Percentiles rank a stretch among this genome's conserved stretches.
phyloP scores from a whole-genome alignment of 306 rosid species.

The Casuarina equisetifolia region DNA sequence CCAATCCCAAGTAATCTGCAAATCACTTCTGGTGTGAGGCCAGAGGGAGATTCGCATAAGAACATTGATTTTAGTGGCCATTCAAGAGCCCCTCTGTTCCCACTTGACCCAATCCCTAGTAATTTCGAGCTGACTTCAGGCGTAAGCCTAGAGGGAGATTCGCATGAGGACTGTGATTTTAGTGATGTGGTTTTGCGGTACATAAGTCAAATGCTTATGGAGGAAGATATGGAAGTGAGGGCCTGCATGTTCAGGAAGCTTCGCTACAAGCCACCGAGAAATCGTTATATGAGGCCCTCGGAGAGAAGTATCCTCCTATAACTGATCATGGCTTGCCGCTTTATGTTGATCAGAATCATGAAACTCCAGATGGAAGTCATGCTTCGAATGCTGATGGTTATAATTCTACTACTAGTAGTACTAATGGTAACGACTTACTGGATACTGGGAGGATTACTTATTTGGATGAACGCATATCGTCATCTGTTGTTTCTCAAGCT shows the following conservation, averaged over 20 bases:
- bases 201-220: conserved; percentile 40
- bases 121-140: not conserved
- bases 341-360: conserved; percentile 22
- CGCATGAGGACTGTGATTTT: conserved; percentile 35
- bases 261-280: conserved; percentile 31
- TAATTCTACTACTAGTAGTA: conserved; percentile 9
- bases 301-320: conserved; percentile 14
- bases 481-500: conserved; percentile 17
- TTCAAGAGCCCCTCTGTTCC: conserved; percentile 21
- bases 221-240: conserved; percentile 45
- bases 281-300: conserved; percentile 33
- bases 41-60: conserved; percentile 22
- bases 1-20: conserved; percentile 9
- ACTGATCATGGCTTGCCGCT: conserved; percentile 5
- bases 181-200: conserved; percentile 42
- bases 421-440: conserved; percentile 4
- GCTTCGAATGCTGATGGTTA: not conserved
- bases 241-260: conserved; percentile 42
- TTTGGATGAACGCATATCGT: conserved; percentile 5
- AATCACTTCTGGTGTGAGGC: not conserved
- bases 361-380: conserved; percentile 10
- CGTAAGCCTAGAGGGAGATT: conserved; percentile 15
- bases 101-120: conserved; percentile 9
- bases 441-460: conserved; percentile 20
- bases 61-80: conserved; percentile 34